Base-by-base conservation (phyloP, 768 basidiomycete species). In the Fomitopsis serialis region DNA sequence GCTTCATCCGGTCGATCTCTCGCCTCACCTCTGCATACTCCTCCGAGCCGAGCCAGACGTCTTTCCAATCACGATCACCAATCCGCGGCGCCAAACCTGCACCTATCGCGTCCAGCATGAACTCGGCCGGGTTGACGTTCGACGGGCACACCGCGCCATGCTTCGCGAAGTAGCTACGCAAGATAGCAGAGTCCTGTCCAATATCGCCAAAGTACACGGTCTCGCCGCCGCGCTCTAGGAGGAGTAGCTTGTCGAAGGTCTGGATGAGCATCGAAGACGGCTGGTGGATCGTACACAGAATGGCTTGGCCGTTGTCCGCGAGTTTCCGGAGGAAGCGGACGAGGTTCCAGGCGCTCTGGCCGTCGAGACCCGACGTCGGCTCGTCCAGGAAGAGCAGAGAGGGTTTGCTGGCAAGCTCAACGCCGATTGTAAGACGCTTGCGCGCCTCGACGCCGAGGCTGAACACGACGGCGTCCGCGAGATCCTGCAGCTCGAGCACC, bases 201-300 rank as follows among this genome's bases (percentile, higher is more conserved):
- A 95, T 90, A 56, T 89, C 87, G 42, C 92, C 93, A 63, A 91
- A 95, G 75, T 95, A 96, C n/a, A 94, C 89, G 0, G 92, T 93
- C 66, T 90, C 84, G 7, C 93, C 93, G 1, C 93, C 93, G 15
- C 75, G 74, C 61, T 92, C 84, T 15, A 87, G 72, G 10, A 87
- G 72, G 24, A 89, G 66, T 43, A 87, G 69, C 36, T 83, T 78
- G 59, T 87, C 93, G 60, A 97, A 95, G 61, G 84, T 84, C 67
- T 92, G 87, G 69, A 96, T 95, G 2, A 96, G 73, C 19, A 92
- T 76, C 2, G 89, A 82, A 2, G 89, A 91, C 2, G 92, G 92
- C 58, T 93, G 92, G 57, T 92, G 91, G 59, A 94, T 92, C 3
- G 89, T 95, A 70, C 91, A 93, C 13, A 95, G 77, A 61, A 94